Evolutionary conservation across 2,329 filamentous ascomycete genomes (phyloP), one percentile per base, ranked within the genome.

Genomic region (Calcarisporium arbuscula): DNA sequence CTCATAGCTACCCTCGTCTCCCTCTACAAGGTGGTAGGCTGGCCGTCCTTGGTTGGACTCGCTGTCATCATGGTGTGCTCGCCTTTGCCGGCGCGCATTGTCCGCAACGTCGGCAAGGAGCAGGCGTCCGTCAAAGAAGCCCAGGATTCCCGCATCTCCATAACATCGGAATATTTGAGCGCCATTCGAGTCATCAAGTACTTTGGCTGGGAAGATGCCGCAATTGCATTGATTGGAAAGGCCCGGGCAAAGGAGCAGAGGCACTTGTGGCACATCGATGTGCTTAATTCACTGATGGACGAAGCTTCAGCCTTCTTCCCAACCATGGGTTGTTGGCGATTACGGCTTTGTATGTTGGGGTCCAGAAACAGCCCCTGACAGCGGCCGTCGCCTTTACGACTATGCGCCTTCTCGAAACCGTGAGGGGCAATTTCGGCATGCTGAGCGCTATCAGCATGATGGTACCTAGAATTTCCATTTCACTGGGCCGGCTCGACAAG

Each of bases 131-230:
- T 67, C 63, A 46, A 56, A 56, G 29, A 36, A 10, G 62, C 65
- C 18, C 68, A 70, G 26, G 69, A 72, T 44, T 54, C 58, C 9
- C 65, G 69, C 12, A 64, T 73, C 28, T 68, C 67, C 2, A 59
- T 65, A n/a, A 60, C 72, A 11, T 63, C 66, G 0, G 69, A 73
- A 43, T 72, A 70, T 39, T 52, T 72, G 9, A 50, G 56, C 12
- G 67, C 68, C 4, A 70, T 72, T 34, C 60, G 61, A 17, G 64
- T 64, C 2, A 59, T 73, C 46, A 73, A 73, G 42, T 72, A 70
- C 40, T 71, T 73, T 46, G 65, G 63, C 4, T 72, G 68, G 69
- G 69, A 73, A 40, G 60, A 65, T 19, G 59, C 61, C 11, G 63
- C 67, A 36, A 51, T 60, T 9, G 51, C 60, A 6, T 60, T 57